These are phyloP conservation scores for Ophiocordyceps sinensis DNA, from an alignment of 2,329 filamentous ascomycete species.

Conservation along the genomic window DNA sequence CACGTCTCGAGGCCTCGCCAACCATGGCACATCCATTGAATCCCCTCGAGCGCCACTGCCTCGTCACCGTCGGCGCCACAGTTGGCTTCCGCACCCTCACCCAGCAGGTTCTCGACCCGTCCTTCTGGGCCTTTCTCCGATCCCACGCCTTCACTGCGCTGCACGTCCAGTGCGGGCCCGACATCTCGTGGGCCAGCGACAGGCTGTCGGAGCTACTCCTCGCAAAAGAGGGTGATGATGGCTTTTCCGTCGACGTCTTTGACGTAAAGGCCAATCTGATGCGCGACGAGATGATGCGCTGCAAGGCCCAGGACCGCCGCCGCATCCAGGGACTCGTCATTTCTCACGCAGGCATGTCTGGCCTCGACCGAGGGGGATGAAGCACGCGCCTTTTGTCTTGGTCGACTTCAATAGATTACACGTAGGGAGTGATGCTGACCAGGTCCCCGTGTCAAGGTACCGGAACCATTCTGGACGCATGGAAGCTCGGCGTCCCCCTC, in stretches of 20 bases:
- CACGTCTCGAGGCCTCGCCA: neutral
- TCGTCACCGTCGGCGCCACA: constrained; percentile 88
- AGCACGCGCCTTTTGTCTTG: too few species aligned
- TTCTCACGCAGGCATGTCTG: constrained; percentile 63
- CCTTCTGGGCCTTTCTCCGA: constrained; percentile 48
- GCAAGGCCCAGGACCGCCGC: constrained; percentile 30
- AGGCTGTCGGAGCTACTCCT: constrained; percentile 4
- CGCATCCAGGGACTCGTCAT: constrained; percentile 59
- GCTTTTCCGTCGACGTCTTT: constrained; percentile 15
- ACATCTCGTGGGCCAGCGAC: constrained; percentile 27
- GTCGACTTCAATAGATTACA: too few species aligned
- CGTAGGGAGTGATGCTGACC: neutral
- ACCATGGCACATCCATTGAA: neutral
- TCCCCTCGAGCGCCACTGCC: constrained; percentile 36
- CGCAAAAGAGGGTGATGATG: constrained; percentile 10
- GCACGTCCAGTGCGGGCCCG: constrained; percentile 66
- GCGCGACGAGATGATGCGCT: constrained; percentile 37
- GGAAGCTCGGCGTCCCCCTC: constrained; percentile 60
- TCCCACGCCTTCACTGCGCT: constrained; percentile 54
- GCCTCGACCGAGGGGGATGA: neutral
- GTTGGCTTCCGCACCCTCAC: constrained; percentile 67
- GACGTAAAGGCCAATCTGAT: constrained; percentile 18
- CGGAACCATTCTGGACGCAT: constrained; percentile 73
- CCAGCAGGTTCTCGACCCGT: constrained; percentile 42
- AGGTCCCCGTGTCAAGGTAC: constrained; percentile 43